Conservation (phyloP, 1,139 yeast species). For the Debaryomycetaceae sp. region DNA sequence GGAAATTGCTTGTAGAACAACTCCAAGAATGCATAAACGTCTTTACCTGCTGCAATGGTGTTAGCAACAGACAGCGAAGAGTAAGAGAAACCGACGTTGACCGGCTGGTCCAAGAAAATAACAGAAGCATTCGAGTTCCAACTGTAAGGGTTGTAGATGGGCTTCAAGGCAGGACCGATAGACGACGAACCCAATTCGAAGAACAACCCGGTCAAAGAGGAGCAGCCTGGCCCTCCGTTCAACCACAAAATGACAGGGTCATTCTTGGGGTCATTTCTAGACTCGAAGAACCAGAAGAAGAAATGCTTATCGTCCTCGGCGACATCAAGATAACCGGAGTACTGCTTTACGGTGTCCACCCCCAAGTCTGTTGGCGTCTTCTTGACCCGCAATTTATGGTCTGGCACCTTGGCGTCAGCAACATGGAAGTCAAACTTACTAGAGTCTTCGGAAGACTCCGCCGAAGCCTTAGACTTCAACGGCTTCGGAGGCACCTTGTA, state of each 20-base stretch:
- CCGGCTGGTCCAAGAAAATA: constrained; percentile 92
- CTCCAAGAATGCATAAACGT: constrained; percentile 74
- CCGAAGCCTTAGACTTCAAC: constrained; percentile 9
- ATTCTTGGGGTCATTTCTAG: constrained; percentile 80
- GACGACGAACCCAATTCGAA: constrained; percentile 89
- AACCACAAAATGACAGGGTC: constrained; percentile 79
- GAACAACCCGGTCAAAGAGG: constrained; percentile 80
- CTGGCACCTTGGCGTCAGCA: constrained; percentile 39
- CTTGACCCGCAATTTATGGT: constrained; percentile 48
- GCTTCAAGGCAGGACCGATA: constrained; percentile 62
- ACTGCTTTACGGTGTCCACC: constrained; percentile 58
- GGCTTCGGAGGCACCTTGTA: constrained; percentile 51
- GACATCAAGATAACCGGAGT: constrained; percentile 63
- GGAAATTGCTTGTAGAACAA: constrained; percentile 76
- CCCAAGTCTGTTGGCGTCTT: constrained; percentile 43
- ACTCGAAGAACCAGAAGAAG: constrained; percentile 87
- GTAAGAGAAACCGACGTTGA: constrained; percentile 82
- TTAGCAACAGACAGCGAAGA: constrained; percentile 53
- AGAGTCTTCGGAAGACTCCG: constrained; percentile 25
- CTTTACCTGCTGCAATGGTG: constrained; percentile 73
- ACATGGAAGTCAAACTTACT: constrained; percentile 54
- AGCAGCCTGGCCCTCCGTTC: constrained; percentile 23
- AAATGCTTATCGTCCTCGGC: constrained; percentile 62
- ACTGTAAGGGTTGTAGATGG: constrained; percentile 71
- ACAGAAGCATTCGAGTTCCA: constrained; percentile 92